Base-by-base conservation (phyloP, 176 grass and related monocot species). In the Carex myosuroides region DNA sequence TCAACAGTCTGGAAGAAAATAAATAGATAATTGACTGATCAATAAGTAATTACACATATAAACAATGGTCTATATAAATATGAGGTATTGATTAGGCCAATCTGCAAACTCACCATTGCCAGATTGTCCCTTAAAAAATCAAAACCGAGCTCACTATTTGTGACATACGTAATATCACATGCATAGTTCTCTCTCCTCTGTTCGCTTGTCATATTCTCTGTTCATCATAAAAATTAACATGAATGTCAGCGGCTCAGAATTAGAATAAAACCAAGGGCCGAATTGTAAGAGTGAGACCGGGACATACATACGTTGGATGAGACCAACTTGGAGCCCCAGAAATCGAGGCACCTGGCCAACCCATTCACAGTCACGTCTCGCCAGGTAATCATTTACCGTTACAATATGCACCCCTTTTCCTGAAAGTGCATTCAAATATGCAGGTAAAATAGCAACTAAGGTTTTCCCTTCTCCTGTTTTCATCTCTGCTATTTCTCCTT, bases 131-230 rank as follows among this genome's bases (percentile, higher is more conserved):
- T 91, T 85, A 98, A 83, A 91, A 89, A 98, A 94, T 98, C 95
- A 89, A 98, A 98, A 71, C 95, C 95, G 80, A 98, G 95, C 88
- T 98, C 95, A 89, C 95, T 95, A 83, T 98, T 98, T 85, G 95
- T 98, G 80, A 98, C 95, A 60, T 98, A 98, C 64, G 95, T 98
- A 82, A 98, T 98, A 88, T 98, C 92, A 39, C 86, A 95, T 2
- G 67, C 92, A 86, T 98, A 98, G 87, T 98, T 98, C 82, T 98
- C 91, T 89, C 92, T 95, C 86, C 96, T 90, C 90, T 95, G 96
- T 80, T 98, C 96, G 61, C 91, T 92, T 81, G 96, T 91, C 96
- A 98, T 98, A 81, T 95, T 98, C 77, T 98, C 96, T 98, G 86
- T 81, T 24, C 46, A 91, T 89, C 70, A 88, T 48, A 85, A 90